Conservation (phyloP, 495 filamentous ascomycete genomes). For the Bombardia bombarda region DNA sequence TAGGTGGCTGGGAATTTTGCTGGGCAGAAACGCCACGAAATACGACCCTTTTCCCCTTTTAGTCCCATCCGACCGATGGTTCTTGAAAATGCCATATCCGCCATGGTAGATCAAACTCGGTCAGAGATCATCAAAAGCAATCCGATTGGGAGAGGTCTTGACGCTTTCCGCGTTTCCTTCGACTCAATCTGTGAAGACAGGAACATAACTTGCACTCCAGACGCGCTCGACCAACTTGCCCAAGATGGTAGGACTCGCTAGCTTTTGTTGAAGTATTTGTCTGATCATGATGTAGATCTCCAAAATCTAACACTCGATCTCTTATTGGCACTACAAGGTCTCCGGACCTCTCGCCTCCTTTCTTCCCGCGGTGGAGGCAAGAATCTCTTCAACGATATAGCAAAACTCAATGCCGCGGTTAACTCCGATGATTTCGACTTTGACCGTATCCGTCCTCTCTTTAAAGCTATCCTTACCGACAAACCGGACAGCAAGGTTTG, state of each 20-base stretch:
- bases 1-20: too few species aligned
- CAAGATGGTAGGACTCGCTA: conserved; percentile 18
- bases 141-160: conserved; percentile 29
- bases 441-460: too few species aligned
- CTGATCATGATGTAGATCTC: conserved; percentile 17
- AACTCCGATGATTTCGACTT: conserved; percentile 27
- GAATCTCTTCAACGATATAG: conserved; percentile 18
- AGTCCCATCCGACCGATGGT: too few species aligned
- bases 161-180: conserved; percentile 27
- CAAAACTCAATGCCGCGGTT: conserved; percentile 17
- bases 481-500: too few species aligned
- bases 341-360: conserved; percentile 21
- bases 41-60: too few species aligned
- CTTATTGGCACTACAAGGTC: conserved; percentile 19
- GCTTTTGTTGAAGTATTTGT: conserved; percentile 5
- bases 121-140: conserved; percentile 24
- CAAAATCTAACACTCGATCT: conserved; percentile 14
- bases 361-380: conserved; percentile 10
- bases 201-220: conserved; percentile 11
- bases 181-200: conserved; percentile 17
- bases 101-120: conserved; percentile 16
- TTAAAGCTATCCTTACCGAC: too few species aligned
- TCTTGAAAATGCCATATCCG: too few species aligned
- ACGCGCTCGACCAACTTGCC: conserved; percentile 22
- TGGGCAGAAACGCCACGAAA: too few species aligned